Evolutionary conservation across 139 green algal species (phyloP).

Genomic region (Asterochloris sp.): DNA sequence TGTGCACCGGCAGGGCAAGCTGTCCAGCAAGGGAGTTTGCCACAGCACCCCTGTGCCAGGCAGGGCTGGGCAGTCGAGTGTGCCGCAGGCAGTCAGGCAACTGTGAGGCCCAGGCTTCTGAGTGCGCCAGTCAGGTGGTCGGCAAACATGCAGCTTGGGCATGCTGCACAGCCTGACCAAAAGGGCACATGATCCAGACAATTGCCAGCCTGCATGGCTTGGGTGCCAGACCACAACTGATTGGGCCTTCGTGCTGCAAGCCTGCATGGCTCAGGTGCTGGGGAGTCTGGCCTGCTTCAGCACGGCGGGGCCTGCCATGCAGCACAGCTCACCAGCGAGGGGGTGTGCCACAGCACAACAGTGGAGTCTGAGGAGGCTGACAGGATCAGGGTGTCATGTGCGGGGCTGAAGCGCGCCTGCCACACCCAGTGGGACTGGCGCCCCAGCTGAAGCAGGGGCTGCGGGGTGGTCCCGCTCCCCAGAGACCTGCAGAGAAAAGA

Average conservation of each 20-base stretch:
- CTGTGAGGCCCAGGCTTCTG: no score
- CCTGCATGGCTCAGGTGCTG: not conserved
- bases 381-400: slow-evolving; percentile 67
- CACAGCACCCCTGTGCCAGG: no score
- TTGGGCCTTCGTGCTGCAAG: not conserved
- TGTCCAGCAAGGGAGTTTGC: no score
- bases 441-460: slow-evolving; percentile 60
- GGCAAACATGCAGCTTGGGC: no score
- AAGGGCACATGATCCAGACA: no score
- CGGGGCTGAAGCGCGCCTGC: slow-evolving; percentile 63
- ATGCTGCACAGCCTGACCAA: no score
- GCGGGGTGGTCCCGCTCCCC: not conserved
- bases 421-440: slow-evolving; percentile 85
- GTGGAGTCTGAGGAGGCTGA: slow-evolving; percentile 61
- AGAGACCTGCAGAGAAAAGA: not conserved
- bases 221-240: not conserved
- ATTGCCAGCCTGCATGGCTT: no score
- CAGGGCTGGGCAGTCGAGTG: no score
- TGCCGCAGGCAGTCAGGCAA: no score
- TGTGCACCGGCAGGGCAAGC: no score
- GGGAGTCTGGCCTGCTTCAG: not conserved
- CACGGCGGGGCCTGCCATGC: not conserved
- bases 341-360: slow-evolving; percentile 60
- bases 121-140: no score
- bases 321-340: slow-evolving; percentile 26